phyloP scores from a whole-genome alignment of 73 alveolate genomes.

The Symbiodinium natans region DNA sequence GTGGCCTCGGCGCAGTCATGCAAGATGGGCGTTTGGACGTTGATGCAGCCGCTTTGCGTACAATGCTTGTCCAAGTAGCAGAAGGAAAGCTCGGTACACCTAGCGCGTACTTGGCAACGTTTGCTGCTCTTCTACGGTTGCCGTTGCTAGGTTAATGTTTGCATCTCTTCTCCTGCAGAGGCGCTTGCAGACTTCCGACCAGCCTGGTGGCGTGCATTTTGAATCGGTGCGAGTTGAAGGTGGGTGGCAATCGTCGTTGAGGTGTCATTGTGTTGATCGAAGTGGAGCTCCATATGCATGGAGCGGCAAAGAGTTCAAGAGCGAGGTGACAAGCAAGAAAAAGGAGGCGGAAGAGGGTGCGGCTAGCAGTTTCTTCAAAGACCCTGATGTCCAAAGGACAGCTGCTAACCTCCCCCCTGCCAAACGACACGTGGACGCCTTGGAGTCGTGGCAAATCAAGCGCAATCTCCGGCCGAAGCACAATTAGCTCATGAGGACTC shows the following conservation, averaged over 20 bases:
- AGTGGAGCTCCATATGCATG: not conserved
- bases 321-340: not conserved
- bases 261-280: not conserved
- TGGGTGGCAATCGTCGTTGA: not conserved
- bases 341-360: not conserved
- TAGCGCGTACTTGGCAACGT: not conserved
- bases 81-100: not conserved
- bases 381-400: not conserved
- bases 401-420: not conserved
- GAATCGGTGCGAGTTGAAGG: not conserved
- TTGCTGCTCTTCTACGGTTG: not conserved
- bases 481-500: not conserved
- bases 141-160: not conserved
- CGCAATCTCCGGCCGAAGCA: not conserved
- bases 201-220: not conserved
- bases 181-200: conserved; percentile 14
- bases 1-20: not conserved
- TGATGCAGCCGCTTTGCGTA: not conserved
- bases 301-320: conserved; percentile 1
- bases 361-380: conserved; percentile 6
- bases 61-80: not conserved
- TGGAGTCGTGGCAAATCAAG: not conserved
- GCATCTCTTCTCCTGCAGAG: not conserved
- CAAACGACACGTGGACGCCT: conserved; percentile 4
- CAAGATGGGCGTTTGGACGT: not conserved